phyloP scores from a whole-genome alignment of 371 early-diverging fungal species.

The Mucor indicus region DNA sequence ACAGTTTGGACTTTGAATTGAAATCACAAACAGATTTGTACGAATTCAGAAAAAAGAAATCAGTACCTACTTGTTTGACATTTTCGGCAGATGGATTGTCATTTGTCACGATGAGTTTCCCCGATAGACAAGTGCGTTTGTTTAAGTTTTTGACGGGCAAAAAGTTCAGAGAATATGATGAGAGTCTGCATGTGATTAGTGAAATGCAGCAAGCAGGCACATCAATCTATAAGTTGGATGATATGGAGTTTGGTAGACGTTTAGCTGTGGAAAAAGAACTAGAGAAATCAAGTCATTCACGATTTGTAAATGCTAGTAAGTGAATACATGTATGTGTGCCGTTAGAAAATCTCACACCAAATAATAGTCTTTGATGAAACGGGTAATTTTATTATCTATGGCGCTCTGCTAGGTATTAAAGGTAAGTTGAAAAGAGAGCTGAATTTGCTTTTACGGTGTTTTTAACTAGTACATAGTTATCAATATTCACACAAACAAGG shows the following conservation, averaged over 20 bases:
- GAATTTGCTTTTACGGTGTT: background rate
- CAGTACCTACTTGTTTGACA: conserved; percentile 75
- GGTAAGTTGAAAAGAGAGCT: conserved; percentile 20
- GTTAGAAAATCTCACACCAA: no score
- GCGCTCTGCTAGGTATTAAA: conserved; percentile 93
- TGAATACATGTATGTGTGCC: no score
- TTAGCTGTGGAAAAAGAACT: conserved; percentile 89
- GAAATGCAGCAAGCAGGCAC: conserved; percentile 91
- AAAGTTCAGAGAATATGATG: conserved; percentile 88
- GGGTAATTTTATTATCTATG: conserved; percentile 84
- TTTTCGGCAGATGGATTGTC: conserved; percentile 79
- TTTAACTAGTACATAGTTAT: conserved; percentile 45
- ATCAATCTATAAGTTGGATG: conserved; percentile 77
- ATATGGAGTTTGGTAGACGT: conserved; percentile 96
- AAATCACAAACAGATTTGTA: conserved; percentile 95
- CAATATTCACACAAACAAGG: conserved; percentile 81
- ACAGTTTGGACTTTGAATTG: conserved; percentile 67
- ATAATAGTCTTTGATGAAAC: conserved; percentile 92
- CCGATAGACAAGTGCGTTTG: conserved; percentile 84
- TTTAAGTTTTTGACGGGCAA: conserved; percentile 86
- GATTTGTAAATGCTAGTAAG: conserved; percentile 73
- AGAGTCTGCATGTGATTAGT: conserved; percentile 74
- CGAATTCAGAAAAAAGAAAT: conserved; percentile 84
- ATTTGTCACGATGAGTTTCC: conserved; percentile 86
- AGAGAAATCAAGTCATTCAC: conserved; percentile 67